Evolutionary conservation across 768 basidiomycete species (phyloP), one percentile per base, ranked within the genome.

Genomic region (Tylopilus sp.): DNA sequence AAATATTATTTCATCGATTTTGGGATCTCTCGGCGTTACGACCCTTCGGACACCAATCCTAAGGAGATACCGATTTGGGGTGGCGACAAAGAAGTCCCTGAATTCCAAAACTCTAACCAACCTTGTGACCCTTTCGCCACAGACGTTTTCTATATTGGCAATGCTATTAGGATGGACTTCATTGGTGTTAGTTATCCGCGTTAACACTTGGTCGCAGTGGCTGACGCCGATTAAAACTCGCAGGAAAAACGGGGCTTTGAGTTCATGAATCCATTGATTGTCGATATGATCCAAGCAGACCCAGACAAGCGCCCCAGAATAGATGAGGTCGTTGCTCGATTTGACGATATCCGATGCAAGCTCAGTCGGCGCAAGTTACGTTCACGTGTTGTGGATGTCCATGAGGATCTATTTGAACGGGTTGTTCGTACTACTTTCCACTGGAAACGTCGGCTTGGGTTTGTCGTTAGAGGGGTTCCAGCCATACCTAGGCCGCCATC

Each of bases 251-350:
- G 12, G 1, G 57, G 62, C 1, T 56, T 66, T 21, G 48, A 58
- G 15, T 70, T 70, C 30, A 59, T 67, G 48, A 26, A 13, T 6
- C 33, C 48, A 0, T 9, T 50, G 18, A 13, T 43, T 1, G 23
- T 9, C 2, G 67, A 65, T 13, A 75, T 77, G 75, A 58, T 66
- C 0, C 65, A 69, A 18, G 57, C 61, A 1, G 69, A 74, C 41
- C 71, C 73, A 0, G 18, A 33, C 0, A 60, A 69, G 41, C 66
- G 75, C 7, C 74, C 73, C 1, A 71, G 55, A 0, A 74, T 74
- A 46, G 66, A 73, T 10, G 57, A 69, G 38, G 72, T 72, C 1
- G 66, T 75, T 0, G 3, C 46, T 0, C 67, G 67, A 1, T 72
- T 75, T 40, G 53, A 57, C 4, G 28, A 12, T 1, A 61, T 71